phyloP scores from a whole-genome alignment of 495 filamentous ascomycete species.

The Penicillium ochrochloron region DNA sequence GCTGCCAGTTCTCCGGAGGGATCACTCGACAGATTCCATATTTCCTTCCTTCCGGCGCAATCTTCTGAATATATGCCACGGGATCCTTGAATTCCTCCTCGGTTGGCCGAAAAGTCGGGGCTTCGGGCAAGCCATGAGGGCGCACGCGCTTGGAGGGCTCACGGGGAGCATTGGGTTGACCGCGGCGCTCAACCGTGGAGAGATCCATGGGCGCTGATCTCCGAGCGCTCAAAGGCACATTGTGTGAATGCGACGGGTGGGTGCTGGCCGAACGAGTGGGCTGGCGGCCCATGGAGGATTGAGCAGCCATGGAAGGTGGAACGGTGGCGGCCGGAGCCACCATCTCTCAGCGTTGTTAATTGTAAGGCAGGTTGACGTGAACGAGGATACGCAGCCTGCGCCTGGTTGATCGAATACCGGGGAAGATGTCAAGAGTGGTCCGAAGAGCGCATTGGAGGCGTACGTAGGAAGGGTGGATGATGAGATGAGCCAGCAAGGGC shows the following conservation, averaged over 20 bases:
- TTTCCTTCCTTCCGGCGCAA: conserved; percentile 77
- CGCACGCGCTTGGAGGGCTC: conserved; percentile 77
- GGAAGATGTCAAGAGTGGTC: conserved; percentile 32
- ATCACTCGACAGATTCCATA: conserved; percentile 96
- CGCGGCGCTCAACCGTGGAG: conserved; percentile 87
- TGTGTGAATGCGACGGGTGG: conserved; percentile 54
- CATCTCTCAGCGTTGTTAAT: conserved; percentile 40
- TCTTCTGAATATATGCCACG: conserved; percentile 88
- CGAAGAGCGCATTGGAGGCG: conserved; percentile 41
- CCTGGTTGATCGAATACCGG: conserved; percentile 35
- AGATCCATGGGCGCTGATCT: conserved; percentile 78
- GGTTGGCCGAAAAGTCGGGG: conserved; percentile 88
- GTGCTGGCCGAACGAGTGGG: conserved; percentile 50
- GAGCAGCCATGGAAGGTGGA: conserved; percentile 47
- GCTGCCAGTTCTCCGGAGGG: conserved; percentile 92
- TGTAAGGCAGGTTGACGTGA: conserved; percentile 11
- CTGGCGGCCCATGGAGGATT: conserved; percentile 41
- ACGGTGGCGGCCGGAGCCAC: conserved; percentile 57
- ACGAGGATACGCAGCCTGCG: conserved; percentile 23
- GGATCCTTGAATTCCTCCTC: conserved; percentile 95
- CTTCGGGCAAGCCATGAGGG: conserved; percentile 84
- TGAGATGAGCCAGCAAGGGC: conserved; percentile 25
- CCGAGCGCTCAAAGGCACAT: conserved; percentile 71
- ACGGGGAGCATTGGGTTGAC: conserved; percentile 72
- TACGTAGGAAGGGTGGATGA: conserved; percentile 4